A percentile compares a stretch with the other conserved stretches of the same genome.
phyloP scores from a whole-genome alignment of 106 monocot species.

The Apostasia ramifera region DNA sequence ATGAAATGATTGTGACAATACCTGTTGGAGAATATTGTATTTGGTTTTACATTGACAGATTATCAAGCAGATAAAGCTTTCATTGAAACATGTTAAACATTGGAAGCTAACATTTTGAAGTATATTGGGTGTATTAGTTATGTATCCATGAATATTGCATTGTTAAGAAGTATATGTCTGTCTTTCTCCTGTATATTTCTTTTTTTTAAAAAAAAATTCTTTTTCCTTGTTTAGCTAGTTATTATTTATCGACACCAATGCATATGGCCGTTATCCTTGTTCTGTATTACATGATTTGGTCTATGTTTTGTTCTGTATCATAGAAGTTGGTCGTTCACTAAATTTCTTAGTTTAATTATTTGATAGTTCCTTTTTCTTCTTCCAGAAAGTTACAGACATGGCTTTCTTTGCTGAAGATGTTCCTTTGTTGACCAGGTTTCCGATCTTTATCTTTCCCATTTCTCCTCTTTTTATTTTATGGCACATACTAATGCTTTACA shows the following conservation, averaged over 20 bases:
- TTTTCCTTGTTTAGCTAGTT: no score
- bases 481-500: slow-evolving; percentile 1
- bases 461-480: not conserved
- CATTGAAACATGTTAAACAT: no score
- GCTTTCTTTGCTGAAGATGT: slow-evolving; percentile 99
- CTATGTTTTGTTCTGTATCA: not conserved
- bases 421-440: slow-evolving; percentile 80
- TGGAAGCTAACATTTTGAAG: no score
- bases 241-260: not conserved
- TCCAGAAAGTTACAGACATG: slow-evolving; percentile 92
- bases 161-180: no score
- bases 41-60: no score
- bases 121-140: no score
- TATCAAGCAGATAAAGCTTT: no score
- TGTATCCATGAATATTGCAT: no score
- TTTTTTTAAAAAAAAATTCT: no score
- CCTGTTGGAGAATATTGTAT: no score
- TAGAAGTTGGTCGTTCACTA: not conserved
- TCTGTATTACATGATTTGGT: not conserved
- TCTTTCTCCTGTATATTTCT: no score
- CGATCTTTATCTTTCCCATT: slow-evolving; percentile 9
- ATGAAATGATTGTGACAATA: no score
- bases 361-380: not conserved
- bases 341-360: not conserved
- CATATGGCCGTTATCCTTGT: not conserved